A percentile compares a stretch with the other conserved stretches of the same genome.
These are phyloP conservation scores for Pseudozyma flocculosa DNA, from an alignment of 1,284 basidiomycete species.

Conservation along the genomic window DNA sequence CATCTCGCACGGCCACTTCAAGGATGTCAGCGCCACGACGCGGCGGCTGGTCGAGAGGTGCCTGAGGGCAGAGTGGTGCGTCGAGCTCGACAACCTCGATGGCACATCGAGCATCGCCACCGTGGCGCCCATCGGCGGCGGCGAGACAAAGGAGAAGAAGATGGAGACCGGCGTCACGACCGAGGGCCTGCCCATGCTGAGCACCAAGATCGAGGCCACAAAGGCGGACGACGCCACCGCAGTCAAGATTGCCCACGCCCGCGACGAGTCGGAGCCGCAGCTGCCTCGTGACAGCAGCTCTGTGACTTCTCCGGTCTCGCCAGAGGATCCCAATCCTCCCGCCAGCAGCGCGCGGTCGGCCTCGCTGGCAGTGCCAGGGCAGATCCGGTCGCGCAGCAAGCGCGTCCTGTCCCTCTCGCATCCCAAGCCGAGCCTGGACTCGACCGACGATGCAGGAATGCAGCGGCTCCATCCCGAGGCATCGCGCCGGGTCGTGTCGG, in stretches of 20 bases:
- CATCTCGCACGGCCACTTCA: constrained; percentile 71
- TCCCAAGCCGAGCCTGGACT: constrained; percentile 4
- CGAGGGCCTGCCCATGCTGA: constrained; percentile 31
- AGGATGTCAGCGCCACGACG: constrained; percentile 72
- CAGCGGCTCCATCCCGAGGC: neutral
- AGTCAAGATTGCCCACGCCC: constrained; percentile 13
- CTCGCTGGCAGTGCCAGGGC: constrained; percentile 13
- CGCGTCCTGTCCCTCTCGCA: constrained; percentile 30
- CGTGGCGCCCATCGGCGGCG: constrained; percentile 38
- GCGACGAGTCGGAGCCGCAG: constrained; percentile 9
- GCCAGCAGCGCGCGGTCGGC: neutral
- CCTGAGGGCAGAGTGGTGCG: constrained; percentile 82
- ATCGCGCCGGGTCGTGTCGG: constrained; percentile 9
- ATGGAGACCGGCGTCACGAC: constrained; percentile 25
- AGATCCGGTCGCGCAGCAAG: constrained; percentile 21
- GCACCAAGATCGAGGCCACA: constrained; percentile 14
- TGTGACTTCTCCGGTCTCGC: no score
- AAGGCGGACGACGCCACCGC: constrained; percentile 17
- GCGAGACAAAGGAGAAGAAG: constrained; percentile 18
- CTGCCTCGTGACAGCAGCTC: neutral
- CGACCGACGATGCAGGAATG: neutral
- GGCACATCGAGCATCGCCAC: constrained; percentile 14
- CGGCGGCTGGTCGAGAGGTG: constrained; percentile 88
- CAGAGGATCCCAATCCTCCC: constrained; percentile 1
- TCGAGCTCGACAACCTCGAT: constrained; percentile 42